Evolutionary conservation across 345 rosid species (phyloP).

Genomic region (Leavenworthia alabamica): DNA sequence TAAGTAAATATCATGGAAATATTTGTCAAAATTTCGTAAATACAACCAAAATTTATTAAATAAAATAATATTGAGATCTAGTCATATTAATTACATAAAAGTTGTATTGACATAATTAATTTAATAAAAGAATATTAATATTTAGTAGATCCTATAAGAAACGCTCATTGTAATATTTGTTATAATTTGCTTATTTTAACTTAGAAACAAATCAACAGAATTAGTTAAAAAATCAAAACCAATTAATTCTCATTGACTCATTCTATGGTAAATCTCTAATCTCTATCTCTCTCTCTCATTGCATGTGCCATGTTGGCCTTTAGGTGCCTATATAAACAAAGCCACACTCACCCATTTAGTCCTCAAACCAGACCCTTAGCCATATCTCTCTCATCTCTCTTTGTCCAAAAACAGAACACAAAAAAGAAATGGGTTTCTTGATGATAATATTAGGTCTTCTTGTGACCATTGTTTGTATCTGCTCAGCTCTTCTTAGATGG

Average conservation of each 20-base stretch:
- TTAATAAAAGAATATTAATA: not conserved
- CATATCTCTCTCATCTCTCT: conserved; percentile 13
- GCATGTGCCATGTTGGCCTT: conserved; percentile 11
- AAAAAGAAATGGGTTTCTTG: conserved; percentile 49
- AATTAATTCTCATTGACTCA: not conserved
- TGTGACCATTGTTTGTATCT: conserved; percentile 46
- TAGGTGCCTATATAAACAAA: conserved; percentile 30
- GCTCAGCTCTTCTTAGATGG: conserved; percentile 68
- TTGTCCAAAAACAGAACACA: conserved; percentile 14
- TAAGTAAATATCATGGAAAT: too few relatives aligned
- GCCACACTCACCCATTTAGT: conserved; percentile 17
- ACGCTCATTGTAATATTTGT: not conserved
- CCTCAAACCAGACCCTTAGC: conserved; percentile 12
- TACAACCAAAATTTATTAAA: too few relatives aligned
- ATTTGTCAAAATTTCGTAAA: too few relatives aligned
- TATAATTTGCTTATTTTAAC: not conserved
- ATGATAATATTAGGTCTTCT: conserved; percentile 39
- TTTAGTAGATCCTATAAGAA: not conserved
- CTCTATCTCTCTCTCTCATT: not conserved
- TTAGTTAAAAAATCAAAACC: not conserved
- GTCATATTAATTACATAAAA: not conserved
- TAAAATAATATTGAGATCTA: too few relatives aligned
- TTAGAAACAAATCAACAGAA: not conserved
- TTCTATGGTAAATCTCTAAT: conserved; percentile 3
- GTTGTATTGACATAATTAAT: not conserved